These are phyloP conservation scores for Penicillium sp. DNA, from an alignment of 2,329 filamentous ascomycete species.

Conservation along the genomic window DNA sequence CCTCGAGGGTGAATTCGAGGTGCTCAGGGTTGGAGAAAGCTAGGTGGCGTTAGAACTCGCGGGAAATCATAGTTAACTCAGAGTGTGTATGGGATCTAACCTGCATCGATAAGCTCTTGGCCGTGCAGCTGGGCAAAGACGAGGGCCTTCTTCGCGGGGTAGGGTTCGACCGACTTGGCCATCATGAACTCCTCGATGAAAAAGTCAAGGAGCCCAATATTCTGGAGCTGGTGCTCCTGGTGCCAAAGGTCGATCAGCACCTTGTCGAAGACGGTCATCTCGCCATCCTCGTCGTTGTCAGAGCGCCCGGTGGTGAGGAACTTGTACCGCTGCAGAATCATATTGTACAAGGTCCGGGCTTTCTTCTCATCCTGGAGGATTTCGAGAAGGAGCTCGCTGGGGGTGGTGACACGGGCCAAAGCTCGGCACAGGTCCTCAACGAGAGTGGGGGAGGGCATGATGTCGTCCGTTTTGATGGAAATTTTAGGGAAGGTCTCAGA, in stretches of 20 bases:
- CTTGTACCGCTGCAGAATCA: slow-evolving; percentile 44
- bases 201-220: slow-evolving; percentile 44
- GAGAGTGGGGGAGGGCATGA: not conserved
- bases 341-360: slow-evolving; percentile 37
- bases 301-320: slow-evolving; percentile 44
- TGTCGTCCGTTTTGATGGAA: not conserved
- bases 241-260: slow-evolving; percentile 45
- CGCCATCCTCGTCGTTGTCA: slow-evolving; percentile 39
- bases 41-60: slow-evolving; percentile 1
- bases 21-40: not conserved
- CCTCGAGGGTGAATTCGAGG: not conserved
- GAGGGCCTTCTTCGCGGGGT: slow-evolving; percentile 30
- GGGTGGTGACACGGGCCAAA: slow-evolving; percentile 11
- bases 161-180: slow-evolving; percentile 27
- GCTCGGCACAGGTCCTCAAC: not conserved
- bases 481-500: not conserved
- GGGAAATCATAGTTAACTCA: not conserved
- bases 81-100: slow-evolving; percentile 11
- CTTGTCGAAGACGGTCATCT: slow-evolving; percentile 51
- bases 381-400: slow-evolving; percentile 38
- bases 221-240: slow-evolving; percentile 39
- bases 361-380: slow-evolving; percentile 37
- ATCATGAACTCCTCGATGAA: slow-evolving; percentile 50
- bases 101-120: slow-evolving; percentile 32
- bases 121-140: slow-evolving; percentile 38